Evolutionary conservation across 768 basidiomycete species (phyloP).

Genomic region (Termitomyces sp.): DNA sequence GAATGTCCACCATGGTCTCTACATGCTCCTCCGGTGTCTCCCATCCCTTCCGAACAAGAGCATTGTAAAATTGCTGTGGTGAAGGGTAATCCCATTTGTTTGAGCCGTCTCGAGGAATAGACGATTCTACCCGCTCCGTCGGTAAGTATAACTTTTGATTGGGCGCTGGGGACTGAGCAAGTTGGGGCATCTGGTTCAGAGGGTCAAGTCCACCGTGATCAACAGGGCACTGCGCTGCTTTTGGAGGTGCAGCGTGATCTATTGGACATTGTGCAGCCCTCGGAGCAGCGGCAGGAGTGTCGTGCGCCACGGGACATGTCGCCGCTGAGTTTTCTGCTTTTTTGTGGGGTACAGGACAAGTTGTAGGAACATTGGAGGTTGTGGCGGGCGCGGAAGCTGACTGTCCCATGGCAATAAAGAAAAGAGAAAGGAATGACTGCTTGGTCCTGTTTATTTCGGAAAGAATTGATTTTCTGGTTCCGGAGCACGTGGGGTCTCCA

Average conservation of each 20-base stretch:
- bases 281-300: constrained; percentile 19
- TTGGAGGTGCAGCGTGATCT: constrained; percentile 29
- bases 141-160: constrained; percentile 60
- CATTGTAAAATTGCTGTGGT: constrained; percentile 98
- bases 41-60: constrained; percentile 93
- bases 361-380: constrained; percentile 20
- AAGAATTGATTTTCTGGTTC: neutral
- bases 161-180: constrained; percentile 63
- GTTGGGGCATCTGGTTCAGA: constrained; percentile 86
- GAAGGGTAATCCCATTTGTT: constrained; percentile 92
- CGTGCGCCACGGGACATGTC: constrained; percentile 30
- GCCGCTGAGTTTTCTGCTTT: neutral
- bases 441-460: constrained; percentile 10
- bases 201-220: constrained; percentile 57
- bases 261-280: constrained; percentile 36
- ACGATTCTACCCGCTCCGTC: constrained; percentile 69
- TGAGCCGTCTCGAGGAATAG: constrained; percentile 70
- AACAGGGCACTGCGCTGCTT: constrained; percentile 56
- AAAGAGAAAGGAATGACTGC: neutral
- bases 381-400: constrained; percentile 26
- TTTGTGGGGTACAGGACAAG: constrained; percentile 24
- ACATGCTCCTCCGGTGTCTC: constrained; percentile 96
- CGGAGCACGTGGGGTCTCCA: constrained; percentile 5
- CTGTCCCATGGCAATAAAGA: constrained; percentile 33
- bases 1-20: constrained; percentile 96